phyloP scores from a whole-genome alignment of 148 eudicot genomes.

The Diospyros kaki region DNA sequence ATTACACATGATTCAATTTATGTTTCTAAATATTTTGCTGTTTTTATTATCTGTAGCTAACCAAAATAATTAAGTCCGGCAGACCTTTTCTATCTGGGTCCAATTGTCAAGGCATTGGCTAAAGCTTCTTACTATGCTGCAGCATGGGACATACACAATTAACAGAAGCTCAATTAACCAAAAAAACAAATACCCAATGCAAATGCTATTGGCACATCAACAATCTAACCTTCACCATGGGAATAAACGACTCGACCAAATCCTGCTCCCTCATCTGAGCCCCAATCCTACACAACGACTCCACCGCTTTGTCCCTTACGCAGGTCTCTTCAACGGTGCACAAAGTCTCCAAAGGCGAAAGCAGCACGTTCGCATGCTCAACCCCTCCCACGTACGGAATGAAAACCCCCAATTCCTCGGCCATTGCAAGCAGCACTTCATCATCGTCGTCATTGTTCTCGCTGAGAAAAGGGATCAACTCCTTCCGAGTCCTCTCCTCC shows the following conservation, averaged over 20 bases:
- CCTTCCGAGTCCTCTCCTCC: constrained; percentile 55
- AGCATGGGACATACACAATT: too few species aligned
- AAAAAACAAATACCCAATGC: neutral
- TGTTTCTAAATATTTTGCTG: too few species aligned
- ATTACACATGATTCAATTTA: too few species aligned
- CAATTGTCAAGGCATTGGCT: neutral
- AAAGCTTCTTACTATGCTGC: too few species aligned
- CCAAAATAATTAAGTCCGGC: too few species aligned
- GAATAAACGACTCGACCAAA: constrained; percentile 43
- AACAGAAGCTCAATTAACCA: neutral
- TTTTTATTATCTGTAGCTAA: too few species aligned
- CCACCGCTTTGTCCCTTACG: constrained; percentile 57
- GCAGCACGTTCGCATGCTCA: constrained; percentile 47
- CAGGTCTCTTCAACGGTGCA: constrained; percentile 64
- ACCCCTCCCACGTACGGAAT: constrained; percentile 56
- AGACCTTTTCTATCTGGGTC: neutral
- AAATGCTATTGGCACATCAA: neutral
- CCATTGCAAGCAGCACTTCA: constrained; percentile 59
- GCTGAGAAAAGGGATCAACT: constrained; percentile 51
- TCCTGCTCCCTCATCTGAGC: constrained; percentile 53
- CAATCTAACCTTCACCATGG: constrained; percentile 46
- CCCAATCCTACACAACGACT: constrained; percentile 50
- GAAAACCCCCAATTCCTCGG: constrained; percentile 52
- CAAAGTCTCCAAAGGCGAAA: constrained; percentile 48
- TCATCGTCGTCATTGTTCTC: constrained; percentile 60